A percentile compares a stretch with the other conserved stretches of the same genome.
phyloP scores from a whole-genome alignment of 2,329 filamentous ascomycete species.

The Sordariomycetes sp. region DNA sequence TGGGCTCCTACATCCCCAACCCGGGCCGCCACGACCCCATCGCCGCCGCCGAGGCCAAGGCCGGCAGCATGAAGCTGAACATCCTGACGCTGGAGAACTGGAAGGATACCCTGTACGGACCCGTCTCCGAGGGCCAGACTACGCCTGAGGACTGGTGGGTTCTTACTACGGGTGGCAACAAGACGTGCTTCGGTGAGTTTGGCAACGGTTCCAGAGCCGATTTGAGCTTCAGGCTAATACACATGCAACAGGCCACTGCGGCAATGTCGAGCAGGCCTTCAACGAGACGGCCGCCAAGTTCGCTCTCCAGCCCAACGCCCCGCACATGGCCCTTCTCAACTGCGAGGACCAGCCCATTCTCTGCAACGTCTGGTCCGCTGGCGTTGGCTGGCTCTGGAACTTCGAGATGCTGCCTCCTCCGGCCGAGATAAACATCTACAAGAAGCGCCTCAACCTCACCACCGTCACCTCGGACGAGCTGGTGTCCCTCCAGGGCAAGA shows the following conservation, averaged over 20 bases:
- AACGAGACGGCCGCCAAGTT: conserved; percentile 58
- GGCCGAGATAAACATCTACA: conserved; percentile 54
- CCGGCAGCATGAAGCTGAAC: conserved; percentile 32
- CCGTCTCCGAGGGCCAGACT: conserved; percentile 48
- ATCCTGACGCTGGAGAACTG: conserved; percentile 59
- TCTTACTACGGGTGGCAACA: conserved; percentile 65
- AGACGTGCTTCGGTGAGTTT: conserved; percentile 59
- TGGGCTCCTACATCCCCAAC: conserved; percentile 42
- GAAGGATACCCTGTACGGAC: conserved; percentile 56
- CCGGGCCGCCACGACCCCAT: conserved; percentile 31
- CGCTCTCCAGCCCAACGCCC: conserved; percentile 49
- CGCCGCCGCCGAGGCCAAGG: conserved; percentile 30
- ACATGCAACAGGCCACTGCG: conserved; percentile 48
- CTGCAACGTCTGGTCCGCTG: conserved; percentile 64
- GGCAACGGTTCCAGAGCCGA: neutral
- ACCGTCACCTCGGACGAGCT: conserved; percentile 57
- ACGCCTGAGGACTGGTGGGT: conserved; percentile 70
- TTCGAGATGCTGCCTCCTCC: conserved; percentile 58
- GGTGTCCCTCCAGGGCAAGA: conserved; percentile 36
- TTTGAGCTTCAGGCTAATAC: neutral
- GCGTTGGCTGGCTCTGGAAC: conserved; percentile 56
- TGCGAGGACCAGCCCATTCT: conserved; percentile 68
- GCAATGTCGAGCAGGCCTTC: conserved; percentile 52
- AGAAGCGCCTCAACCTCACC: conserved; percentile 60
- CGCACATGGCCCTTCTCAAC: conserved; percentile 61